Evolutionary conservation across 2,329 filamentous ascomycete species (phyloP), one percentile per base, ranked within the genome.

Genomic region (Bipolaris bicolor): DNA sequence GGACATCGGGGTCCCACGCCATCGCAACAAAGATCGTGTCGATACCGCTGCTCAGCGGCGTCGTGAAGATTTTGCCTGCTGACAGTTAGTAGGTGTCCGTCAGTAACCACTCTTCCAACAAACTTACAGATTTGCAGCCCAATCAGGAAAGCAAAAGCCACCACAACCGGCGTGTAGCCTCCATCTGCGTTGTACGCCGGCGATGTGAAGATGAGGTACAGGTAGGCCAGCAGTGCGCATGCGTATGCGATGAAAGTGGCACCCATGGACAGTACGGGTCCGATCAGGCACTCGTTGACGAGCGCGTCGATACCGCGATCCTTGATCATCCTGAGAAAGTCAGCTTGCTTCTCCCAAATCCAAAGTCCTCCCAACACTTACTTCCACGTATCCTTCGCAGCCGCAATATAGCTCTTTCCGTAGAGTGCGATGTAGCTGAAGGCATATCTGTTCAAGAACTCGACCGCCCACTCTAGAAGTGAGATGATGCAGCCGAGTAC

Each of bases 341-440:
- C 46, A 73, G 64, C 47, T 48, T 45, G 10, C 2, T 13, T 3
- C 37, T 20, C 37, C 16, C 10, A 31, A 5, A 18, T 2, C 9
- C 31, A 29, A 18, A 13, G 3, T 20, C 18, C 6, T 13, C 39
- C 13, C 9, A 80, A 2, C n/a, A 45, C 79, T 69, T 74, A 84
- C 80, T 66, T 86, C 91, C 92, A 96, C 0, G 92, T 96, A 66
- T 91, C 91, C 78, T 96, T 97, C 34, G 93, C 92, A 0, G 92
- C 90, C 1, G 87, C 83, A 52, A 97, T 84, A 73, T 97, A 98
- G 0, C 90, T 80, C 76, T 96, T 96, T 16, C 94, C 94, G 72
- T 97, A 97, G 0, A 97, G 82, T 0, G 94, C 92, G 70, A 98
- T 96, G 72, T 97, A 92, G 29, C 88, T 92, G 77, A 96, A 97